A percentile compares a stretch with the other conserved stretches of the same genome.
Evolutionary conservation across 345 rosid species (phyloP).

Genomic region (Mallotus nudiflorus): DNA sequence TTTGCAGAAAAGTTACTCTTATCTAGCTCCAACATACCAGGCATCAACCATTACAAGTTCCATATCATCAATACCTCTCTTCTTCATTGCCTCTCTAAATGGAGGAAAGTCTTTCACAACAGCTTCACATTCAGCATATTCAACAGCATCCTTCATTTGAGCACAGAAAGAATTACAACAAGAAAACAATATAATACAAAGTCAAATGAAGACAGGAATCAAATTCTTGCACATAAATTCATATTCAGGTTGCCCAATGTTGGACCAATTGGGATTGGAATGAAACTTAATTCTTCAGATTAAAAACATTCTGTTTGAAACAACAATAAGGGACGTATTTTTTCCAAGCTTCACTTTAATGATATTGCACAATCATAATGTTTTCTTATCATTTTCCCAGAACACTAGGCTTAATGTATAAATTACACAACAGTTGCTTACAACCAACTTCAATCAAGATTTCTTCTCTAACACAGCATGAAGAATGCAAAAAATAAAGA

Average conservation of each 20-base stretch:
- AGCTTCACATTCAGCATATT: constrained; percentile 94
- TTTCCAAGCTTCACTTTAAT: not conserved
- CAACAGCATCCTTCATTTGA: constrained; percentile 63
- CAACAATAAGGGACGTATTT: not conserved
- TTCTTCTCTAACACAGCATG: not conserved
- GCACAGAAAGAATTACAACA: constrained; percentile 10
- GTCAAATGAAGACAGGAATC: not conserved
- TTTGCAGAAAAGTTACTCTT: not conserved
- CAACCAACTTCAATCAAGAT: not conserved
- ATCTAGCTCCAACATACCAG: constrained; percentile 49
- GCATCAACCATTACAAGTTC: constrained; percentile 93
- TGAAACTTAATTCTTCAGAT: not conserved
- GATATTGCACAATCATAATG: not conserved
- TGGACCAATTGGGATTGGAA: not conserved
- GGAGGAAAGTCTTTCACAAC: constrained; percentile 76
- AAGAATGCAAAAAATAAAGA: not conserved
- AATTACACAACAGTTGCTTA: not conserved
- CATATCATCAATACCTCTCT: constrained; percentile 91
- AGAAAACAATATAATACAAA: not conserved
- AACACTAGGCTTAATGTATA: not conserved
- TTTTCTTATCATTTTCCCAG: not conserved
- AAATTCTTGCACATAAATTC: not conserved
- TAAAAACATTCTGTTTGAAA: not conserved
- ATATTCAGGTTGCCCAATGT: not conserved
- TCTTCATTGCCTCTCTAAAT: constrained; percentile 83